Percentiles rank a stretch among this genome's conserved stretches.
Evolutionary conservation across 768 basidiomycete genomes (phyloP).

Genomic region (Clathrus columnatus): DNA sequence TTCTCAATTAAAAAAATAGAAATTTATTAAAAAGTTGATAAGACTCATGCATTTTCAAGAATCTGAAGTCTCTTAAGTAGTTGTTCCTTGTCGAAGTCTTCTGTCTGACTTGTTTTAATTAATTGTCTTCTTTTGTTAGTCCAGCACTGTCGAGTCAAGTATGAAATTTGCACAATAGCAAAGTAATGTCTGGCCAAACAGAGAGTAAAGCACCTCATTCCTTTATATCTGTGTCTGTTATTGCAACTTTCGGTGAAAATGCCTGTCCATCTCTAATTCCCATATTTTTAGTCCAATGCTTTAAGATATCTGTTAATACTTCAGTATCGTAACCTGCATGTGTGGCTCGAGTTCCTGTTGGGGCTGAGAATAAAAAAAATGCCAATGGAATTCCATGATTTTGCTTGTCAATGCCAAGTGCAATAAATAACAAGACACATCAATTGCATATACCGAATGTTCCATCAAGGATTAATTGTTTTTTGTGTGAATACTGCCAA

Average conservation of each 20-base stretch:
- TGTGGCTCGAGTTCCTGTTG: conserved; percentile 19
- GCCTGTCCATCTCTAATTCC: neutral
- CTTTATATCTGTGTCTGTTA: conserved; percentile 28
- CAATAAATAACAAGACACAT: conserved; percentile 24
- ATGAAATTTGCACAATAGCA: conserved; percentile 32
- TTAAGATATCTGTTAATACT: conserved; percentile 20
- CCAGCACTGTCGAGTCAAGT: conserved; percentile 29
- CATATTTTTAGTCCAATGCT: conserved; percentile 18
- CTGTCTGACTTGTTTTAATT: neutral
- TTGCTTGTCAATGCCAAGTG: conserved; percentile 25
- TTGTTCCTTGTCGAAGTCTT: conserved; percentile 5
- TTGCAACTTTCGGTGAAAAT: conserved; percentile 20
- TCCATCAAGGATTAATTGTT: conserved; percentile 18
- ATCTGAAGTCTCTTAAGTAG: neutral
- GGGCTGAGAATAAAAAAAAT: conserved; percentile 26
- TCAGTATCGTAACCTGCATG: conserved; percentile 22
- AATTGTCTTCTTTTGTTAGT: conserved; percentile 19
- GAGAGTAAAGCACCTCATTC: conserved; percentile 25
- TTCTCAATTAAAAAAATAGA: neutral
- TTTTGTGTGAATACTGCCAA: conserved; percentile 17
- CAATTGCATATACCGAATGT: conserved; percentile 18
- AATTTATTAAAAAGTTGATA: neutral
- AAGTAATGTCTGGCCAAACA: conserved; percentile 22
- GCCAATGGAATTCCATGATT: conserved; percentile 24
- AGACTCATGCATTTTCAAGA: neutral